These are phyloP conservation scores for Diutina siamensis DNA, from an alignment of 1,139 yeast species.

Conservation along the genomic window DNA sequence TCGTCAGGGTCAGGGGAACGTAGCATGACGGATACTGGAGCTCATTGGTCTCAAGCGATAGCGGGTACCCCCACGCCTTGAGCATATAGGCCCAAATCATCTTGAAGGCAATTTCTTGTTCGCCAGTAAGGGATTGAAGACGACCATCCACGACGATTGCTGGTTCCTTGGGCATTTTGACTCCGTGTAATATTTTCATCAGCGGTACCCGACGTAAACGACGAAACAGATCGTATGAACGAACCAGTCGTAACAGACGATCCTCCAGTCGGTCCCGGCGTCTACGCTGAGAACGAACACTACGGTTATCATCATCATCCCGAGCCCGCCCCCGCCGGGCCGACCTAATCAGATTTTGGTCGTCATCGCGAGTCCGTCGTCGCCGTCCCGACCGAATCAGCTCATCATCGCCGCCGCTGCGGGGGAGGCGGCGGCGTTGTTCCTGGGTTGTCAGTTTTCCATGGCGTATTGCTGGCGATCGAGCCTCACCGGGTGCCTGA, in stretches of 20 bases:
- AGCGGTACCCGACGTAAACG: background rate
- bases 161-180: background rate
- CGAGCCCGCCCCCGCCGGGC: background rate
- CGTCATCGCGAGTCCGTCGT: background rate
- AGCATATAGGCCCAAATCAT: constrained; percentile 65
- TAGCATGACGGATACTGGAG: background rate
- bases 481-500: too few species aligned
- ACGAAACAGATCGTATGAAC: background rate
- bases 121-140: constrained; percentile 43
- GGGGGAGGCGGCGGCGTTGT: background rate
- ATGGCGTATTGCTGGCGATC: background rate
- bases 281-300: background rate
- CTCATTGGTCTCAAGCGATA: constrained; percentile 12
- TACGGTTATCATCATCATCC: background rate
- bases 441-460: background rate
- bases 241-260: constrained; percentile 6
- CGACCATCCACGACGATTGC: constrained; percentile 27
- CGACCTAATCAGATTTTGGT: background rate
- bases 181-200: background rate
- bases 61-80: constrained; percentile 48
- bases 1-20: constrained; percentile 4
- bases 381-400: background rate
- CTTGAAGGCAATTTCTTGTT: constrained; percentile 57
- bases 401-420: background rate
- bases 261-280: constrained; percentile 5